Conservation (phyloP, 345 rosid genomes). For the Stellera chamaejasme region DNA sequence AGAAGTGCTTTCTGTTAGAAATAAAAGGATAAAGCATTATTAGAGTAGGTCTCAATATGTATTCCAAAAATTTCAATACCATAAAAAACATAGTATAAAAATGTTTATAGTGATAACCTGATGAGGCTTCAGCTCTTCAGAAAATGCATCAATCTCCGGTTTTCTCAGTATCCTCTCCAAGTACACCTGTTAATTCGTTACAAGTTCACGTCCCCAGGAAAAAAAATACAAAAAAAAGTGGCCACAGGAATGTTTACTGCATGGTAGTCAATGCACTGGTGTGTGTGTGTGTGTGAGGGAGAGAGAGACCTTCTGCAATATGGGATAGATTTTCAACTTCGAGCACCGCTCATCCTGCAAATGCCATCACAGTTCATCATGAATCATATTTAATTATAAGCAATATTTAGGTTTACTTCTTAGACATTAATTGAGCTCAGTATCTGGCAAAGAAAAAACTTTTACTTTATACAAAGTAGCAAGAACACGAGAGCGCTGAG, state of each 20-base stretch:
- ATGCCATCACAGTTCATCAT: constrained; percentile 95
- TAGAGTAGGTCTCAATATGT: neutral
- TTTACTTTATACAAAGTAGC: constrained; percentile 86
- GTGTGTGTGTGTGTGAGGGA: neutral
- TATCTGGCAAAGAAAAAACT: neutral
- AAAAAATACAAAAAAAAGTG: neutral
- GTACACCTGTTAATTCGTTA: constrained; percentile 55
- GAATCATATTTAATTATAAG: constrained; percentile 24
- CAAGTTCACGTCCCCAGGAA: constrained; percentile 5
- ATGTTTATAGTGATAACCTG: constrained; percentile 40
- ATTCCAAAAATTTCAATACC: constrained; percentile 7
- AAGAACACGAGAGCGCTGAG: constrained; percentile 93
- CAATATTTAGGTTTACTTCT: neutral
- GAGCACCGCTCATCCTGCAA: constrained; percentile 96
- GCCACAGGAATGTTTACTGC: neutral
- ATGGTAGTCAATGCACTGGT: neutral
- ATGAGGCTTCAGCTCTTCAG: constrained; percentile 89
- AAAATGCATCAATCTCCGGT: constrained; percentile 94
- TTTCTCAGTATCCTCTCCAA: constrained; percentile 88
- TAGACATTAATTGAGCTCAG: neutral
- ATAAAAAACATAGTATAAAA: constrained; percentile 7
- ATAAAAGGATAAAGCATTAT: constrained; percentile 13
- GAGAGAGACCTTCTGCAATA: constrained; percentile 76
- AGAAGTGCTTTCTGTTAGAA: constrained; percentile 73
- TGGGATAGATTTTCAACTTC: constrained; percentile 87